These are phyloP conservation scores for Kluyveromyces marxianus DNA, from an alignment of 1,139 yeast species.

Conservation along the genomic window DNA sequence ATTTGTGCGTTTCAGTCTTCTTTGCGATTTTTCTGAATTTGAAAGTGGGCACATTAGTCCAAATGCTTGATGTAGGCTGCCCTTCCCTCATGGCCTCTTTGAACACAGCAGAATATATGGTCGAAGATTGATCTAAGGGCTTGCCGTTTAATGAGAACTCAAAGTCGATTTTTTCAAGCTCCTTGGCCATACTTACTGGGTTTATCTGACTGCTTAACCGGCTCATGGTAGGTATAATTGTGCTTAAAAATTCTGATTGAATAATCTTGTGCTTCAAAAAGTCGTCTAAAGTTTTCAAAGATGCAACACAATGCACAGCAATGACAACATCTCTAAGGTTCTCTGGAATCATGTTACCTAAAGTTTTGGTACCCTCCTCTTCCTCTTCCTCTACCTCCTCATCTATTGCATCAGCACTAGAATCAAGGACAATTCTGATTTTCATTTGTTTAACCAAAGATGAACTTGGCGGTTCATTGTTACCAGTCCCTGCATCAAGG, in stretches of 20 bases:
- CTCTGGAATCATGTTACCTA: conserved; percentile 26
- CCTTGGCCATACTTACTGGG: conserved; percentile 8
- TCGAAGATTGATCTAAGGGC: conserved; percentile 57
- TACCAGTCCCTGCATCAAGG: conserved; percentile 44
- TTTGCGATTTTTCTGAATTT: conserved; percentile 43
- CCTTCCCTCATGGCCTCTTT: conserved; percentile 40
- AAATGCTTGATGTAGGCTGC: conserved; percentile 43
- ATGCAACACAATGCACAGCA: conserved; percentile 85
- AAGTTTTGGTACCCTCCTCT: no score
- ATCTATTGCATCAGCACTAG: conserved; percentile 21
- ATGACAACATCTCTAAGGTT: conserved; percentile 41
- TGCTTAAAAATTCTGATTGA: conserved; percentile 20
- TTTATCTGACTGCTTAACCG: conserved; percentile 4
- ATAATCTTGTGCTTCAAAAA: conserved; percentile 43
- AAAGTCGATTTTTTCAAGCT: conserved; percentile 37
- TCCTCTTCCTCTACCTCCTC: conserved; percentile 4
- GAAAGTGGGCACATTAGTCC: conserved; percentile 52
- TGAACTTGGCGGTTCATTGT: conserved; percentile 38
- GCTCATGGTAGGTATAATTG: conserved; percentile 14
- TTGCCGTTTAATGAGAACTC: conserved; percentile 61
- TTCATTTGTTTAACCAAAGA: conserved; percentile 70
- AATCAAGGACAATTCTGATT: conserved; percentile 38
- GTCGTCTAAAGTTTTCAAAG: conserved; percentile 63
- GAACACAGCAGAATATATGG: conserved; percentile 75
- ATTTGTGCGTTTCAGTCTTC: conserved; percentile 10